phyloP scores from a whole-genome alignment of 2,329 filamentous ascomycete genomes.

The Grosmannia clavigera region DNA sequence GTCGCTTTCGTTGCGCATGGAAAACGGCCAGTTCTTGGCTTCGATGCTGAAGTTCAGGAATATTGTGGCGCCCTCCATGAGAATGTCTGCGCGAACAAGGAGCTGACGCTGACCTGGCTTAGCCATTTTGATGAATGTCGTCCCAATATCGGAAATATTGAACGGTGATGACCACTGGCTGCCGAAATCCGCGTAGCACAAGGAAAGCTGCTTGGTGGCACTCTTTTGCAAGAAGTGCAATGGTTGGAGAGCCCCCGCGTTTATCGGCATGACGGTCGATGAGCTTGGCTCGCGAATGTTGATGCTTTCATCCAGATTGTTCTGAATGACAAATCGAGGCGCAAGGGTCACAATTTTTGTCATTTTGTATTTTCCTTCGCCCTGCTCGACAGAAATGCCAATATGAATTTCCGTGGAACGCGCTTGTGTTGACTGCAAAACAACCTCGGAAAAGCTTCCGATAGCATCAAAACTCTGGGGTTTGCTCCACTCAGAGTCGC shows the following conservation, averaged over 20 bases:
- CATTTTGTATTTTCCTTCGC: slow-evolving; percentile 95
- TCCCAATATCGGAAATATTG: slow-evolving; percentile 91
- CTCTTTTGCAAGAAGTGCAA: slow-evolving; percentile 81
- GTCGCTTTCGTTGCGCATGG: slow-evolving; percentile 96
- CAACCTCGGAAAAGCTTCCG: slow-evolving; percentile 79
- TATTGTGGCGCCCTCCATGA: slow-evolving; percentile 87
- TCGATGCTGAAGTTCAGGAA: slow-evolving; percentile 87
- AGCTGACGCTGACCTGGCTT: slow-evolving; percentile 82
- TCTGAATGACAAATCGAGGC: slow-evolving; percentile 87
- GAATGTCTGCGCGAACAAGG: slow-evolving; percentile 73
- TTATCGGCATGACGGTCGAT: slow-evolving; percentile 68
- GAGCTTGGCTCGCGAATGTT: slow-evolving; percentile 87
- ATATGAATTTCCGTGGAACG: slow-evolving; percentile 76
- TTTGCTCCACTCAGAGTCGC: slow-evolving; percentile 90
- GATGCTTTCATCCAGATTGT: slow-evolving; percentile 79
- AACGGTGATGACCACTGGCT: slow-evolving; percentile 98
- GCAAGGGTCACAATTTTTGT: slow-evolving; percentile 90
- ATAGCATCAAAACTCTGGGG: slow-evolving; percentile 97
- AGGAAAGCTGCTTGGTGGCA: slow-evolving; percentile 73
- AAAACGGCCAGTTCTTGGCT: slow-evolving; percentile 94
- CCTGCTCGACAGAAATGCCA: slow-evolving; percentile 77
- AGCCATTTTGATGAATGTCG: slow-evolving; percentile 83
- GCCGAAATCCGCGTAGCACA: slow-evolving; percentile 88
- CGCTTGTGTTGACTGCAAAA: slow-evolving; percentile 55
- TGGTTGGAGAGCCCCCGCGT: slow-evolving; percentile 67